phyloP scores from a whole-genome alignment of 208 protist genomes.

The Novymonas esmeraldas region DNA sequence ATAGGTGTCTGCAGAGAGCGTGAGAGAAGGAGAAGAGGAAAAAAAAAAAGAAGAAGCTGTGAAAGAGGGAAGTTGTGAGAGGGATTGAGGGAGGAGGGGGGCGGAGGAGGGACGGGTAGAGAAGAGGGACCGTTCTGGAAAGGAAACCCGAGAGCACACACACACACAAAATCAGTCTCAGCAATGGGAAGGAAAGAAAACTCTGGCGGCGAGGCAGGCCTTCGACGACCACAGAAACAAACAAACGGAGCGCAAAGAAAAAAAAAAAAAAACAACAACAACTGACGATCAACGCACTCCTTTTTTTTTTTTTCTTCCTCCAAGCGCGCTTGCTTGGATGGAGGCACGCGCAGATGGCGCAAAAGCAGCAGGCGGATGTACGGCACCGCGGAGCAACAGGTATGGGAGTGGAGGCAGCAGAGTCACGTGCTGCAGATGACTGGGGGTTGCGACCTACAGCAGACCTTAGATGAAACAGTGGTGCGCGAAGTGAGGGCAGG shows the following conservation, averaged over 20 bases:
- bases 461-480: no score
- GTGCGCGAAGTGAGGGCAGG: no score
- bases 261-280: no score
- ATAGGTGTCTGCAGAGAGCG: neutral
- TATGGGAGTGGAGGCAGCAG: neutral
- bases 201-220: neutral
- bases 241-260: neutral
- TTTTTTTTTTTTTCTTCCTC: neutral
- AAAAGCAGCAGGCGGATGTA: no score
- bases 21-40: neutral
- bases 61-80: no score
- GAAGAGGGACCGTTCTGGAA: neutral
- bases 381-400: no score
- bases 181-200: neutral
- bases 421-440: no score
- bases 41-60: constrained; percentile 8
- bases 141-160: neutral
- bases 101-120: constrained; percentile 1
- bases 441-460: no score
- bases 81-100: neutral
- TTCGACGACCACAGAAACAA: neutral
- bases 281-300: no score
- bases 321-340: neutral
- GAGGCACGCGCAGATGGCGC: neutral
- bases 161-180: neutral